Conservation (phyloP, 257 asterid genomes). For the Rubia yunnanensis region DNA sequence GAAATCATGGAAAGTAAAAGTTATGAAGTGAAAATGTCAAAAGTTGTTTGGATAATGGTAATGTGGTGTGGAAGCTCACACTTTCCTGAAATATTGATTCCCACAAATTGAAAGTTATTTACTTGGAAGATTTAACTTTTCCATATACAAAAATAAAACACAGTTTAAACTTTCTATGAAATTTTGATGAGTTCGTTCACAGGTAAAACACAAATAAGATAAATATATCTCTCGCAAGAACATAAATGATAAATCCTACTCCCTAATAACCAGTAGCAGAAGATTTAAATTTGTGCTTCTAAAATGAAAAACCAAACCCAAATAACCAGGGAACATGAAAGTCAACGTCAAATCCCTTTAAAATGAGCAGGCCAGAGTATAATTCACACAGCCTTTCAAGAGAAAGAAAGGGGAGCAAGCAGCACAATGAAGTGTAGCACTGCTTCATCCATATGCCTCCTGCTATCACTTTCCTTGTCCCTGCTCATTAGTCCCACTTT, state of each 20-base stretch:
- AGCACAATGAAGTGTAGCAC: conserved; percentile 42
- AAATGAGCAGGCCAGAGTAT: background rate
- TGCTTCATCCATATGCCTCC: conserved; percentile 32
- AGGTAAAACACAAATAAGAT: background rate
- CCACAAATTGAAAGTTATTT: too few species aligned
- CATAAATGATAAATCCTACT: background rate
- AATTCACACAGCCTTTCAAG: conserved; percentile 5
- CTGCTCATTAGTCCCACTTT: conserved; percentile 53
- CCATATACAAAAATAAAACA: too few species aligned
- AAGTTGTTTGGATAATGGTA: too few species aligned
- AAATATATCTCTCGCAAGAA: background rate
- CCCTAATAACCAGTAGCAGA: background rate
- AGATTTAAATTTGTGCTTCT: background rate
- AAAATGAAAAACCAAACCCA: too few species aligned
- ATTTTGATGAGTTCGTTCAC: background rate
- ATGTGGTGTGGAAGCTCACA: too few species aligned
- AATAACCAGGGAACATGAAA: background rate
- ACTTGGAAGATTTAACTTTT: too few species aligned
- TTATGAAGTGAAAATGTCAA: too few species aligned
- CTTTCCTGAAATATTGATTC: too few species aligned
- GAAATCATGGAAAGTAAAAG: too few species aligned
- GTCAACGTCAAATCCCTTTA: conserved; percentile 7
- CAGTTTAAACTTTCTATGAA: too few species aligned
- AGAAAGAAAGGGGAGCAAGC: conserved; percentile 17
- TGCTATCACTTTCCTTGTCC: conserved; percentile 32